These are phyloP conservation scores for Lachnellula hyalina DNA, from an alignment of 2,329 filamentous ascomycete genomes.

Conservation along the genomic window DNA sequence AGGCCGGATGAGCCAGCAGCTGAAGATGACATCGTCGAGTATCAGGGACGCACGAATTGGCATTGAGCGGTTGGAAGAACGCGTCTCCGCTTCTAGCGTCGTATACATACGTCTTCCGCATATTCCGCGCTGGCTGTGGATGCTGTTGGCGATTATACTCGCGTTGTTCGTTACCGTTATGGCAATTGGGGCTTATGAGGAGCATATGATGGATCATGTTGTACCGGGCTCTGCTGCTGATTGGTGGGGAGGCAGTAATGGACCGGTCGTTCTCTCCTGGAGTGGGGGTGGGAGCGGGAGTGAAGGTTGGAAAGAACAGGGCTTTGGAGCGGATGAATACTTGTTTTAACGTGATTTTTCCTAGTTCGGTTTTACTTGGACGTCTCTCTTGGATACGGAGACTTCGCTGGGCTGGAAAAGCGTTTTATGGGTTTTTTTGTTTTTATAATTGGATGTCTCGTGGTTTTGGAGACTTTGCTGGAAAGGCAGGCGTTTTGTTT, in stretches of 20 bases:
- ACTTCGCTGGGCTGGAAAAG: neutral
- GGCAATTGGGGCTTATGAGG: neutral
- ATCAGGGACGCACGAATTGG: conserved; percentile 52
- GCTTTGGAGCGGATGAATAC: neutral
- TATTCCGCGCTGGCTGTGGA: neutral
- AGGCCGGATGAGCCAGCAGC: conserved; percentile 46
- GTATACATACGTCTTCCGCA: neutral
- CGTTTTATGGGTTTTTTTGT: neutral
- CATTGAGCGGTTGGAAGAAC: conserved; percentile 52
- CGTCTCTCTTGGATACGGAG: neutral
- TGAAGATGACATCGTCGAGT: conserved; percentile 46
- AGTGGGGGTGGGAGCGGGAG: neutral
- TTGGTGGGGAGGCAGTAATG: neutral
- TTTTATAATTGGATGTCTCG: neutral
- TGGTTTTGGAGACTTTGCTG: neutral
- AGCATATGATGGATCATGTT: neutral
- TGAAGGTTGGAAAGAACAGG: neutral
- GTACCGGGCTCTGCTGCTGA: neutral
- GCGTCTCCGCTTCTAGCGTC: conserved; percentile 34
- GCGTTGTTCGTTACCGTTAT: neutral
- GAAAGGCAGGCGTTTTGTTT: neutral
- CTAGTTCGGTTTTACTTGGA: neutral
- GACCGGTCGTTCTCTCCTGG: neutral
- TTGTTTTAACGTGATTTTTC: neutral
- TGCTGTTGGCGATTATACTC: neutral